Evolutionary conservation across 495 filamentous ascomycete genomes (phyloP), one percentile per base, ranked within the genome.

Genomic region (Schizothecium vesticola): DNA sequence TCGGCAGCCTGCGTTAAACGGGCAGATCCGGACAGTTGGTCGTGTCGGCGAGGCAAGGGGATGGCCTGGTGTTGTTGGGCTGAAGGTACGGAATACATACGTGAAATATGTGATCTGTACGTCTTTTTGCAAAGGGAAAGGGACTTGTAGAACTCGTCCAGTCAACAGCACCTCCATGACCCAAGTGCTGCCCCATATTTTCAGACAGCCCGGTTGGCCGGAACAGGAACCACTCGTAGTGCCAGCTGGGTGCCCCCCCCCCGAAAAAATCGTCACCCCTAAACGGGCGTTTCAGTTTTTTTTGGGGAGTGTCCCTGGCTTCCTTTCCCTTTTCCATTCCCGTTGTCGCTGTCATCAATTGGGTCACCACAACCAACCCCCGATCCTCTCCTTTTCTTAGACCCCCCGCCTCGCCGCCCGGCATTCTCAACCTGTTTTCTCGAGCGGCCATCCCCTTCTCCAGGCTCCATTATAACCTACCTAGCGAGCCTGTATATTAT

Each of bases 401-500:
- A 55, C 26, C 16, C 60, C 23, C 72, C 65, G 69, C 72, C 65
- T 69, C 59, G 65, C 57, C 57, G 43, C 13, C 13, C 33, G 33
- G 33, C 33, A 43, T 43, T 43, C 33, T 43, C 59, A 33, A 55
- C 61, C 61, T 22, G 19, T n/a, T 61, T 61, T 58, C 63, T 70
- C 62, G 66, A 68, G 63, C 64, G 64, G 64, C 63, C 66, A 61
- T 69, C 72, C 63, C 58, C 64, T 76, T 74, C 72, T 70, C 72
- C 72, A 72, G 72, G 72, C 69, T 71, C 72, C 71, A 70, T 70
- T 73, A 51, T 51, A 8, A 9, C 57, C 59, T 56, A 66, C 75
- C 70, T 73, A 73, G 75, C 73, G 73, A 75, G 75, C 73, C 73
- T 75, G 73, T 75, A 68, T 75, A 73, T 77, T 75, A 73, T 77